Percentiles rank a stretch among this genome's conserved stretches.
phyloP scores from a whole-genome alignment of 257 asterid genomes.

The Cordia subcordata region DNA sequence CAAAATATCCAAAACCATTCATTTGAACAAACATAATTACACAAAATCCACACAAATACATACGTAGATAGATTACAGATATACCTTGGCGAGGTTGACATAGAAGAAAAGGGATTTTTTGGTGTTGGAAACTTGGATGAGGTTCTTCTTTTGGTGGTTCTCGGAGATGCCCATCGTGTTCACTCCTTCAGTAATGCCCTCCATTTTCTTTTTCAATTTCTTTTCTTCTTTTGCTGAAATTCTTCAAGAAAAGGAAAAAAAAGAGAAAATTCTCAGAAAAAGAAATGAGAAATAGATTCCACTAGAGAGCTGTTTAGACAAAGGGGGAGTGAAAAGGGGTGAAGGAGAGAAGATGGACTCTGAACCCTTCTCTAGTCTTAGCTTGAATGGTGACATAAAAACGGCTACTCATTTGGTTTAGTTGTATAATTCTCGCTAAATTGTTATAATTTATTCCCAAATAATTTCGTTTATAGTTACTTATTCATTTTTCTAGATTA shows the following conservation, averaged over 20 bases:
- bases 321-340: not conserved
- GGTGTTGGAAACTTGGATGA: conserved; percentile 41
- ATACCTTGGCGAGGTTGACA: conserved; percentile 38
- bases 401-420: no score
- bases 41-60: not conserved
- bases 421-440: no score
- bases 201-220: conserved; percentile 17
- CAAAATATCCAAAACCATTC: not conserved
- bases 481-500: no score
- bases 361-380: no score
- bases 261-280: not conserved
- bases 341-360: no score
- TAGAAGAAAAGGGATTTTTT: conserved; percentile 41
- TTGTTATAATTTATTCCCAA: no score
- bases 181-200: conserved; percentile 40
- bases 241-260: no score
- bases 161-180: conserved; percentile 22
- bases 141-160: conserved; percentile 28
- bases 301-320: no score
- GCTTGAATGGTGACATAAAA: no score
- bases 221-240: not conserved
- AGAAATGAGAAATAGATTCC: no score
- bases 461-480: no score
- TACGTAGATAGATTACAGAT: not conserved
- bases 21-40: not conserved